A percentile compares a stretch with the other conserved stretches of the same genome.
Evolutionary conservation across 2,329 filamentous ascomycete genomes (phyloP).

Genomic region (Stagonosporopsis cucurbitacearum): DNA sequence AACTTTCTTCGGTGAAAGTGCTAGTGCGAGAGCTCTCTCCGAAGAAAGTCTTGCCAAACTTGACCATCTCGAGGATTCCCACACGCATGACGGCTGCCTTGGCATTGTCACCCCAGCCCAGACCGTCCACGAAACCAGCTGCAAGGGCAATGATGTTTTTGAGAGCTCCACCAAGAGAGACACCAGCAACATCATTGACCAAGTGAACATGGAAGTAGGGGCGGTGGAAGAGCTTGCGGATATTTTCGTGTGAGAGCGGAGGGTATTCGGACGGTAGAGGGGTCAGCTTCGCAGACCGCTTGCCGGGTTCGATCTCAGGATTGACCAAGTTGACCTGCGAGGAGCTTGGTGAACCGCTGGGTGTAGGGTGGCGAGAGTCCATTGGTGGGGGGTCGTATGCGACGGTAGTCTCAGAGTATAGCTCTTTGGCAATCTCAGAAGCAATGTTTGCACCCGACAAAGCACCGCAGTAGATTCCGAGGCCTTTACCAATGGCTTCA

Average conservation of each 20-base stretch:
- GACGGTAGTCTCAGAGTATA: conserved; percentile 96
- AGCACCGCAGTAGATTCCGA: conserved; percentile 96
- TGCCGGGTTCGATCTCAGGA: conserved; percentile 58
- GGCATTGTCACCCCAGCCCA: conserved; percentile 97
- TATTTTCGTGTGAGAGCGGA: conserved; percentile 80
- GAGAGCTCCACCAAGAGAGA: conserved; percentile 89
- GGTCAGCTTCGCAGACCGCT: conserved; percentile 73
- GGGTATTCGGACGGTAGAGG: conserved; percentile 83
- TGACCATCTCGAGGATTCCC: conserved; percentile 93
- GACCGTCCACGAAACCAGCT: conserved; percentile 91
- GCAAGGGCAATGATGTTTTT: conserved; percentile 97
- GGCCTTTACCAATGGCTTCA: conserved; percentile 87
- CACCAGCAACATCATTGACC: conserved; percentile 93
- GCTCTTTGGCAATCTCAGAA: conserved; percentile 90
- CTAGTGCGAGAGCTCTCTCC: conserved; percentile 76
- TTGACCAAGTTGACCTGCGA: conserved; percentile 60
- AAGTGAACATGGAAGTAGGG: conserved; percentile 98
- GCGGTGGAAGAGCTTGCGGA: conserved; percentile 88
- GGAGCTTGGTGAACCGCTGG: conserved; percentile 56
- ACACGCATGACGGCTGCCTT: conserved; percentile 99
- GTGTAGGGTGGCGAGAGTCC: conserved; percentile 79
- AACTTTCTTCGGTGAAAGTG: conserved; percentile 97
- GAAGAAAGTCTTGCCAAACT: conserved; percentile 94
- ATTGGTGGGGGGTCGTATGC: conserved; percentile 92
- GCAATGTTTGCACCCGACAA: conserved; percentile 97